phyloP scores from a whole-genome alignment of 2,329 filamentous ascomycete genomes.

The Talaromyces piceae region DNA sequence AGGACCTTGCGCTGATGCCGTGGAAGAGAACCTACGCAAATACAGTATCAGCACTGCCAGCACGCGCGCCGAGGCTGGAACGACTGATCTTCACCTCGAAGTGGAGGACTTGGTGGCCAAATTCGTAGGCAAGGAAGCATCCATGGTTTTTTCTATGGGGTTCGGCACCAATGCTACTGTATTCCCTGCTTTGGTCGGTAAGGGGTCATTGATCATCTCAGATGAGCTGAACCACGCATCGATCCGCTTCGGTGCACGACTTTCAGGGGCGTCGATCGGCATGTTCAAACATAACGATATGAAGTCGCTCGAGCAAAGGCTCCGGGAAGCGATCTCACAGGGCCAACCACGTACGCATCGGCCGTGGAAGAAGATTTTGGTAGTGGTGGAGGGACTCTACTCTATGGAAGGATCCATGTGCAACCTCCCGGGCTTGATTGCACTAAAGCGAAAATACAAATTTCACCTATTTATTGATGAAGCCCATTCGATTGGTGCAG shows the following conservation, averaged over 20 bases:
- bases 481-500: constrained; percentile 88
- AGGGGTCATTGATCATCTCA: constrained; percentile 89
- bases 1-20: constrained; percentile 87
- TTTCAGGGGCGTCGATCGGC: constrained; percentile 88
- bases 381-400: constrained; percentile 94
- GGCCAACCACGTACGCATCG: constrained; percentile 97
- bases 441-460: constrained; percentile 91
- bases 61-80: constrained; percentile 75
- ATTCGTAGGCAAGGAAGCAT: constrained; percentile 88
- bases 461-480: constrained; percentile 94
- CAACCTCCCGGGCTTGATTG: constrained; percentile 83
- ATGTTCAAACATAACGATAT: constrained; percentile 99
- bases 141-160: constrained; percentile 98
- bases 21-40: constrained; percentile 75
- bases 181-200: constrained; percentile 86
- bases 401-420: constrained; percentile 99
- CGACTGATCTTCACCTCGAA: constrained; percentile 77
- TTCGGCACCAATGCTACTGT: constrained; percentile 92
- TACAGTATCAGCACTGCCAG: constrained; percentile 80
- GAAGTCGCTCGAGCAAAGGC: constrained; percentile 71
- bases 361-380: constrained; percentile 97
- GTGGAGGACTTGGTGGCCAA: constrained; percentile 82
- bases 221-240: constrained; percentile 98
- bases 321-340: constrained; percentile 90
- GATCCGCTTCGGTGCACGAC: constrained; percentile 87